Evolutionary conservation across 495 filamentous ascomycete species (phyloP), one percentile per base, ranked within the genome.

Genomic region (Mycothermus thermophilus): DNA sequence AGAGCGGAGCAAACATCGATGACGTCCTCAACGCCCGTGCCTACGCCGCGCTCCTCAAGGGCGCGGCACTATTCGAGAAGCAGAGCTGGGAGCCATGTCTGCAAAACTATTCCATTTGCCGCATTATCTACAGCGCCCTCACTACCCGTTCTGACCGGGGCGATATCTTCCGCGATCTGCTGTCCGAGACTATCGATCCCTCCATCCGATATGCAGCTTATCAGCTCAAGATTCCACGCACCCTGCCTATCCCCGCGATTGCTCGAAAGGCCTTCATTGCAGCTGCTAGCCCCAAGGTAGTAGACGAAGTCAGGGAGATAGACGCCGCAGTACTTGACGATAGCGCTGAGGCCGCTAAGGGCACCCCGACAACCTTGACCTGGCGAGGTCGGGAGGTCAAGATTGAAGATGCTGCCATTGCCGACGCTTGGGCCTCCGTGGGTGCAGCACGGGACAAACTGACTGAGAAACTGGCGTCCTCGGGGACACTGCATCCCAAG

Each of bases 141-240:
- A 49, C 55, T 11, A 55, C 59, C 0, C n/a, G n/a, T n/a, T 45
- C 41, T 13, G 68, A 71, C 10, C 78, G 77, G 46, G 63, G 62
- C 12, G 90, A 93, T 47, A 60, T 82, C 28, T 92, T 82, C 58
- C 78, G 78, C 34, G 90, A 99, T 27, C 67, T 94, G 12, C 60
- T 96, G 22, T 74, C 80, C 9, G 75, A 77, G 39, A 93, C 79
- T 16, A 75, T 93, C 30, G 92, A 99, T 48, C 87, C 88, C 5
- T 94, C 86, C 37, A 80, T 96, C 42, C 77, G 87, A 32, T 96
- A 88, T 57, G 85, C 84, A 3, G 87, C 92, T 4, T 96, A 96
- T 58, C 83, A 93, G 51, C 62, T 79, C 54, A 82, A 85, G 50
- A 65, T 92, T 6, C 79, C 88, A 0, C 73, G 90, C 13, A 92